Conservation (phyloP, 768 basidiomycete genomes). For the Peribolospora kevripleyi region DNA sequence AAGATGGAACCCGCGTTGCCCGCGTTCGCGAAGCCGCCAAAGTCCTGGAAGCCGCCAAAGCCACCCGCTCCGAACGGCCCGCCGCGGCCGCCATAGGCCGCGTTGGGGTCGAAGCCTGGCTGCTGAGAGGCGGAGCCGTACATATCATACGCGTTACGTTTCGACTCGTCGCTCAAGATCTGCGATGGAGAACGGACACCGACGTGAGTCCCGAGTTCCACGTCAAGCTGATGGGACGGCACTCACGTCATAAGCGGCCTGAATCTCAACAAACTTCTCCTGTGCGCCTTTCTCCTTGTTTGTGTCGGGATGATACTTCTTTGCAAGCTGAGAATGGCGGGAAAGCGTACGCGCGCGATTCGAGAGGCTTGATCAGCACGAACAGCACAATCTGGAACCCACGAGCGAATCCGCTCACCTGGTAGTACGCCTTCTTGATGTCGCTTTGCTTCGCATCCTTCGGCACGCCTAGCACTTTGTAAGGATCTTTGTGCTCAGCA, state of each 20-base stretch:
- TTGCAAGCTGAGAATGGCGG: constrained; percentile 45
- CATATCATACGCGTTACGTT: constrained; percentile 67
- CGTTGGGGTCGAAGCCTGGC: constrained; percentile 77
- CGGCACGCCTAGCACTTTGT: constrained; percentile 65
- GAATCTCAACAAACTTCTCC: constrained; percentile 87
- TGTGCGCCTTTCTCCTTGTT: constrained; percentile 77
- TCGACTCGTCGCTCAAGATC: constrained; percentile 85
- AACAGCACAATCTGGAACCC: neutral
- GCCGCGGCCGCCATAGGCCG: constrained; percentile 32
- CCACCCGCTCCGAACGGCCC: constrained; percentile 31
- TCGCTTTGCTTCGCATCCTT: constrained; percentile 60
- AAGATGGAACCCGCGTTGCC: constrained; percentile 29
- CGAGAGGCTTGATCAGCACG: neutral
- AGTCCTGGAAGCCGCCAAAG: constrained; percentile 52
- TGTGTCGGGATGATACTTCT: constrained; percentile 94
- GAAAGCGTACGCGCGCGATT: neutral
- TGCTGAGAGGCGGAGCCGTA: constrained; percentile 83
- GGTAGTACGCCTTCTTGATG: constrained; percentile 94
- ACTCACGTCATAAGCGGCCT: constrained; percentile 83
- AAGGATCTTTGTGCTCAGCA: constrained; percentile 42
- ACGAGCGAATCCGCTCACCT: constrained; percentile 31
- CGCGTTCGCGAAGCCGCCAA: constrained; percentile 24
- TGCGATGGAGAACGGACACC: constrained; percentile 16
- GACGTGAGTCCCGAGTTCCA: neutral
- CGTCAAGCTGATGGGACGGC: neutral